A percentile compares a stretch with the other conserved stretches of the same genome.
Evolutionary conservation across 2,329 filamentous ascomycete species (phyloP).

Genomic region (Arthroderma uncinatum): DNA sequence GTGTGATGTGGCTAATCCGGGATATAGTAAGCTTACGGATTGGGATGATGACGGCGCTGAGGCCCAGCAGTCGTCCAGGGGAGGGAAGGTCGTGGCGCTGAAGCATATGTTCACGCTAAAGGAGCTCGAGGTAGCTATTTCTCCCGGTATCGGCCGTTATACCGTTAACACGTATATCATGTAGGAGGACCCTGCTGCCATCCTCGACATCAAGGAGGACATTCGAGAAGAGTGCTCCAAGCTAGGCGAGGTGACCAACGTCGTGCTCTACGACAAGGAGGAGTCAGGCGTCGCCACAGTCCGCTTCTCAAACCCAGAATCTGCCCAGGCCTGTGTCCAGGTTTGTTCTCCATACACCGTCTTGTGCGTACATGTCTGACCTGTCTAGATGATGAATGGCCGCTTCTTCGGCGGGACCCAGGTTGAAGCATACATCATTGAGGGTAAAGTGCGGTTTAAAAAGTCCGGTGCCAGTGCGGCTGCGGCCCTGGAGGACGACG

Average conservation of each 20-base stretch:
- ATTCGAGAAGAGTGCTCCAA: conserved; percentile 82
- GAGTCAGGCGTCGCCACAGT: conserved; percentile 74
- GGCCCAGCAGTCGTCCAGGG: conserved; percentile 47
- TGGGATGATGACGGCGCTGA: conserved; percentile 81
- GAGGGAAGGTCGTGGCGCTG: conserved; percentile 74
- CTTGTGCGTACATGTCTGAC: neutral
- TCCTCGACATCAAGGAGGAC: conserved; percentile 89
- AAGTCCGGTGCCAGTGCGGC: conserved; percentile 47
- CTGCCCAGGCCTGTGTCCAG: conserved; percentile 59
- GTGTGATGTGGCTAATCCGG: neutral
- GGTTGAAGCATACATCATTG: conserved; percentile 60
- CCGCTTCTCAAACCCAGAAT: conserved; percentile 60
- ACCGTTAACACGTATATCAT: neutral
- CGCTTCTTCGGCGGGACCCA: conserved; percentile 63
- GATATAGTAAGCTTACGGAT: conserved; percentile 67
- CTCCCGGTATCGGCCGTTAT: no score
- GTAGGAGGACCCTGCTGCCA: conserved; percentile 63
- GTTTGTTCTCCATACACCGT: conserved; percentile 19
- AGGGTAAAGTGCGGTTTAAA: conserved; percentile 60
- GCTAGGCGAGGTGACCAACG: conserved; percentile 77
- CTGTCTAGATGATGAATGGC: conserved; percentile 56
- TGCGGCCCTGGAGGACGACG: conserved; percentile 34
- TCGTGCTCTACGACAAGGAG: conserved; percentile 82
- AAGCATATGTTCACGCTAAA: conserved; percentile 86
- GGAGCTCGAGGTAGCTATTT: conserved; percentile 53